phyloP scores from a whole-genome alignment of 1,284 basidiomycete genomes.

The Clitocybe nebularis region DNA sequence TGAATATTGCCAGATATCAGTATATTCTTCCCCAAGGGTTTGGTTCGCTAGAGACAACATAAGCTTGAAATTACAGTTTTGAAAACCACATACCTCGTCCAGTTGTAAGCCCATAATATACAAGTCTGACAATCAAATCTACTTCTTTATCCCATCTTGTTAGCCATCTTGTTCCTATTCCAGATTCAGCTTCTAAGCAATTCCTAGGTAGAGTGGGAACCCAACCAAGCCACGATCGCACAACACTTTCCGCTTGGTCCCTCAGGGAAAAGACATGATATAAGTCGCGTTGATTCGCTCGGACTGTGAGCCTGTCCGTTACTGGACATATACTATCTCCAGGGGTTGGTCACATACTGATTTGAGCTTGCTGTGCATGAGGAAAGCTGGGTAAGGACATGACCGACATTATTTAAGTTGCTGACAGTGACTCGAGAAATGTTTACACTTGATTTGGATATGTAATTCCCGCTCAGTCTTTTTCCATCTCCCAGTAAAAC shows the following conservation, averaged over 20 bases:
- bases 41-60: constrained; percentile 75
- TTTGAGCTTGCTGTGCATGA: constrained; percentile 79
- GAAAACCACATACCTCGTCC: constrained; percentile 68
- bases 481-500: constrained; percentile 6
- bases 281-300: constrained; percentile 82
- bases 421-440: too few relatives aligned
- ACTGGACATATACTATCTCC: too few relatives aligned
- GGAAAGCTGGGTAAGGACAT: constrained; percentile 52
- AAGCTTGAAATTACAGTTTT: too few relatives aligned
- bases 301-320: too few relatives aligned
- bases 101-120: constrained; percentile 76
- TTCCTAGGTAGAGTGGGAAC: constrained; percentile 10
- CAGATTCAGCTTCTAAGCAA: constrained; percentile 5
- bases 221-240: constrained; percentile 77
- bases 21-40: constrained; percentile 90
- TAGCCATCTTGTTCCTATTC: constrained; percentile 81
- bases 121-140: constrained; percentile 64
- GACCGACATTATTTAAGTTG: too few relatives aligned
- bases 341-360: constrained; percentile 58
- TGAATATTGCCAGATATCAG: constrained; percentile 77
- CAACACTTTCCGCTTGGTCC: constrained; percentile 72
- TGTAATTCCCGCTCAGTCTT: too few relatives aligned
- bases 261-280: constrained; percentile 73
- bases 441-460: too few relatives aligned
- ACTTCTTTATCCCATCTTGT: constrained; percentile 79